Percentiles rank a stretch among this genome's conserved stretches.
These are phyloP conservation scores for Apiospora marii DNA, from an alignment of 2,329 filamentous ascomycete species.

Conservation along the genomic window DNA sequence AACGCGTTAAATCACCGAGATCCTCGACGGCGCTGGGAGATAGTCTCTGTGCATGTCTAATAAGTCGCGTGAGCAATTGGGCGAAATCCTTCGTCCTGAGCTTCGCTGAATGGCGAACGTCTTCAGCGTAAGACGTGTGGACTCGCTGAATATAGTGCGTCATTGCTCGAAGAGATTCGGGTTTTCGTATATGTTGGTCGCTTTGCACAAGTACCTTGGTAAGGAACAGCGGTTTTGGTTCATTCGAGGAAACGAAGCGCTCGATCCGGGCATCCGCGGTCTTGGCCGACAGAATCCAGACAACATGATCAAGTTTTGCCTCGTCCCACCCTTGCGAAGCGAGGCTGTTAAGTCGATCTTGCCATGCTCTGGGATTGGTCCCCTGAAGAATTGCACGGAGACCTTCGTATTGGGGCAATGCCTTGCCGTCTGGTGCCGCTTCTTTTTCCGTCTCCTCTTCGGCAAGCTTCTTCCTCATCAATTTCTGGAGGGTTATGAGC, in stretches of 20 bases:
- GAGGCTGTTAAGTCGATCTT: slow-evolving; percentile 40
- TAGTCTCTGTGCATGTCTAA: slow-evolving; percentile 35
- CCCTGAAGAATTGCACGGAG: slow-evolving; percentile 29
- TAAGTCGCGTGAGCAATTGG: slow-evolving; percentile 32
- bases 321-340: slow-evolving; percentile 43
- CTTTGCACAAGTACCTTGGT: slow-evolving; percentile 46
- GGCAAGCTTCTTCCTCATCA: slow-evolving; percentile 30
- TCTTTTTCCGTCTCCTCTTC: not conserved
- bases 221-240: slow-evolving; percentile 50
- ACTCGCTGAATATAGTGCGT: not conserved
- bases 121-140: not conserved
- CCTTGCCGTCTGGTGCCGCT: slow-evolving; percentile 29
- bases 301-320: slow-evolving; percentile 48
- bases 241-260: slow-evolving; percentile 45
- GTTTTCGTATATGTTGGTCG: slow-evolving; percentile 43
- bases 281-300: slow-evolving; percentile 49
- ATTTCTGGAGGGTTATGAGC: slow-evolving; percentile 37
- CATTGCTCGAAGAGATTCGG: slow-evolving; percentile 32
- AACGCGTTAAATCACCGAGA: slow-evolving; percentile 40
- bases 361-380: slow-evolving; percentile 40
- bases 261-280: slow-evolving; percentile 45
- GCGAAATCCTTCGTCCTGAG: not conserved
- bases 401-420: slow-evolving; percentile 30
- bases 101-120: not conserved
- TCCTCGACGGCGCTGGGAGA: slow-evolving; percentile 40